Conservation (phyloP, 1,284 basidiomycete species). For the Neolentinus lepideus region DNA sequence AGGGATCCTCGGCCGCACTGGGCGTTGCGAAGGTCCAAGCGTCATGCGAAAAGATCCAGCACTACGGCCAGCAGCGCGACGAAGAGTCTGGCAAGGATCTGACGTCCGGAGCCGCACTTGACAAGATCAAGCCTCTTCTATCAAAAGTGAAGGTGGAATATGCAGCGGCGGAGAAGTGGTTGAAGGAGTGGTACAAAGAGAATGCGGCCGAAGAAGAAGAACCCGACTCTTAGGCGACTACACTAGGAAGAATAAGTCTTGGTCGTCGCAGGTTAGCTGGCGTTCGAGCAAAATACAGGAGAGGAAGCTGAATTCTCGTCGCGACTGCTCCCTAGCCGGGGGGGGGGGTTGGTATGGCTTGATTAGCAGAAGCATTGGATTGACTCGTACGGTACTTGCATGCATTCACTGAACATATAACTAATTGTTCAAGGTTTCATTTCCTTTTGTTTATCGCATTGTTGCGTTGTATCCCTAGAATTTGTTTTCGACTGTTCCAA, state of each 20-base stretch:
- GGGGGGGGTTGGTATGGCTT: neutral
- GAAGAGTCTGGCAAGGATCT: constrained; percentile 36
- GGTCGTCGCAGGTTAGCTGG: neutral
- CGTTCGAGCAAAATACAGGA: neutral
- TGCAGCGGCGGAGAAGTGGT: constrained; percentile 43
- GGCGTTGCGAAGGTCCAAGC: constrained; percentile 77
- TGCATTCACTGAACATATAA: neutral
- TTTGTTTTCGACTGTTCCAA: neutral
- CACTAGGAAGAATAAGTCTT: too few relatives aligned
- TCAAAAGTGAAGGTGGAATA: constrained; percentile 51
- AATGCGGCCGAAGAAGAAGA: neutral
- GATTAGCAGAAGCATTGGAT: neutral
- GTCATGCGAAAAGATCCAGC: constrained; percentile 86
- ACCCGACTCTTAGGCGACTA: neutral
- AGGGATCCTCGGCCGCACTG: constrained; percentile 89
- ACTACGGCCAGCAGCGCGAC: constrained; percentile 65
- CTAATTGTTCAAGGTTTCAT: neutral
- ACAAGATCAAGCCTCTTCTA: constrained; percentile 49
- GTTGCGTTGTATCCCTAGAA: neutral
- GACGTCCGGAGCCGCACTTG: constrained; percentile 51
- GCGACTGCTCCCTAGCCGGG: neutral
- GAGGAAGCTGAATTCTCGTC: neutral
- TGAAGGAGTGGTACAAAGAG: constrained; percentile 38
- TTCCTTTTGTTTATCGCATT: neutral
- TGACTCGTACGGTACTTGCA: neutral